Conservation (phyloP, 768 basidiomycete species). For the Tulasnella calospora region DNA sequence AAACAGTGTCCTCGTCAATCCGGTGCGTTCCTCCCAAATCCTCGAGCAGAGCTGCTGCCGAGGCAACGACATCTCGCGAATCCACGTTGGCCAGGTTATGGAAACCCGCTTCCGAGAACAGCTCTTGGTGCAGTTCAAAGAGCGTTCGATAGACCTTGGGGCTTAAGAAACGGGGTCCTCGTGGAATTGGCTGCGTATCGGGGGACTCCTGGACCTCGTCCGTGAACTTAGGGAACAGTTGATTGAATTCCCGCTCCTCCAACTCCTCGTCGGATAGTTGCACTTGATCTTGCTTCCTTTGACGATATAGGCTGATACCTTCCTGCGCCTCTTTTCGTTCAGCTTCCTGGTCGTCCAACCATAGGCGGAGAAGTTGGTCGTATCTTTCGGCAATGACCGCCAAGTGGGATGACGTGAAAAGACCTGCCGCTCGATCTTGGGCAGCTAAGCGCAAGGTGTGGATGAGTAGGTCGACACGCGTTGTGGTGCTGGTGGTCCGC, state of each 20-base stretch:
- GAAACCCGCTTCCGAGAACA: background rate
- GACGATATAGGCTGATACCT: constrained; percentile 72
- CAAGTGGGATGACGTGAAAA: constrained; percentile 34
- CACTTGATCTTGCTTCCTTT: constrained; percentile 50
- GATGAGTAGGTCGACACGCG: constrained; percentile 44
- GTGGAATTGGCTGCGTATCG: background rate
- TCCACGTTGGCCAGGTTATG: background rate
- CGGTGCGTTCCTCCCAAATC: background rate
- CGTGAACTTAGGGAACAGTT: constrained; percentile 82
- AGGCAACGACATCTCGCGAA: background rate
- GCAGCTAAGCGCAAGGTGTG: constrained; percentile 36
- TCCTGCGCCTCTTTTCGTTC: constrained; percentile 59
- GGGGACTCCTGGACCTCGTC: constrained; percentile 37
- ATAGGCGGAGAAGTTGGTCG: constrained; percentile 69
- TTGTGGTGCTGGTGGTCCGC: constrained; percentile 37
- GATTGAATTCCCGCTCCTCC: constrained; percentile 78
- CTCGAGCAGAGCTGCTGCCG: background rate
- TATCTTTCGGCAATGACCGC: constrained; percentile 49
- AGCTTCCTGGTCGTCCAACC: constrained; percentile 74
- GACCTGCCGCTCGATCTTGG: constrained; percentile 41
- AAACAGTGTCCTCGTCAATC: constrained; percentile 21
- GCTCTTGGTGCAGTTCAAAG: background rate
- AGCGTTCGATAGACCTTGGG: background rate
- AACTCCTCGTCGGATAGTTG: constrained; percentile 62
- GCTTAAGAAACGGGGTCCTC: background rate